Conservation (phyloP, 352 stramenopile genomes). For the Paralagenidium karlingii region DNA sequence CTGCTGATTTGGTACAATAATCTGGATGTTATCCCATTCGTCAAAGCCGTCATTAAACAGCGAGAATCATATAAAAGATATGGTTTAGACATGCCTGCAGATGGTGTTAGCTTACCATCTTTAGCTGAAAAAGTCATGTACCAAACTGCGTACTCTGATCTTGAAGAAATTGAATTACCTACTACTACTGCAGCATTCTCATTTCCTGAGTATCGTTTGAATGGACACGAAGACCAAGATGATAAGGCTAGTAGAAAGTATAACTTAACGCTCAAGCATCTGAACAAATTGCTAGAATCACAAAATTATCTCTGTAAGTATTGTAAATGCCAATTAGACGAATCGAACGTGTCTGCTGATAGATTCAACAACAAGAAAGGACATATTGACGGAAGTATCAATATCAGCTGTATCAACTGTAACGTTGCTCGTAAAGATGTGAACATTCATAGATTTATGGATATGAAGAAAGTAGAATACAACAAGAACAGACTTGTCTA, state of each 20-base stretch:
- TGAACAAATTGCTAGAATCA: not conserved
- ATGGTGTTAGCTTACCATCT: conserved; percentile 1
- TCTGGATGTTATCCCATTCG: conserved; percentile 16
- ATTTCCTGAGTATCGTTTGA: not conserved
- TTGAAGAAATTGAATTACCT: not conserved
- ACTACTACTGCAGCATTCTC: too few species aligned
- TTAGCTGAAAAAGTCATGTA: conserved; percentile 3
- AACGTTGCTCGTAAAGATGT: conserved; percentile 15
- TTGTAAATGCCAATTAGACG: conserved; percentile 2
- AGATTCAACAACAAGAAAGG: conserved; percentile 1
- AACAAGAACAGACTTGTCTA: conserved; percentile 1
- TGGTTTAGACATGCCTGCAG: conserved; percentile 1
- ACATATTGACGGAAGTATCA: conserved; percentile 5
- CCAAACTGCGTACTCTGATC: conserved; percentile 1
- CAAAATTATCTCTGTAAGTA: conserved; percentile 1
- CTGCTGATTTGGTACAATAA: conserved; percentile 26
- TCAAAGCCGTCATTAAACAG: conserved; percentile 6
- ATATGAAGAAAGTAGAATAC: not conserved
- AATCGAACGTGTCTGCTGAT: conserved; percentile 4
- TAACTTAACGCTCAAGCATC: not conserved
- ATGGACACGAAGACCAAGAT: not conserved
- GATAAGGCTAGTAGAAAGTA: too few species aligned
- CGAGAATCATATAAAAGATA: conserved; percentile 3
- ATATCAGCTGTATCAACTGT: conserved; percentile 10
- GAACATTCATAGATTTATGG: conserved; percentile 3